Evolutionary conservation across 2,329 filamentous ascomycete species (phyloP).

Genomic region (Trichoderma breve): DNA sequence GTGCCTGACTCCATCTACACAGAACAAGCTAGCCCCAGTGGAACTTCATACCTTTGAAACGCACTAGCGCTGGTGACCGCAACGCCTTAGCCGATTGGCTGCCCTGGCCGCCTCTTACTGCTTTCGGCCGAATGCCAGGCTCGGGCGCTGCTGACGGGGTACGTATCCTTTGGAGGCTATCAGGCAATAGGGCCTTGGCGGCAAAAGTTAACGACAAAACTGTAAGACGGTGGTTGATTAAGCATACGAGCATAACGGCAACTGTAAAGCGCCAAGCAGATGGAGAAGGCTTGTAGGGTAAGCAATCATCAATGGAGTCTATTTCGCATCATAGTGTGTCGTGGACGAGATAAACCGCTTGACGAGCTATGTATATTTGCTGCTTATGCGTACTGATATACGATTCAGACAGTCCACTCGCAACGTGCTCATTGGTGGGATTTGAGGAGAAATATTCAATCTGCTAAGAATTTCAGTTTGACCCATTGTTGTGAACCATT

Average conservation of each 20-base stretch:
- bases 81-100: conserved; percentile 17
- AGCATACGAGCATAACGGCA: conserved; percentile 5
- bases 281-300: not conserved
- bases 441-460: not conserved
- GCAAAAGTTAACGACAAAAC: not conserved
- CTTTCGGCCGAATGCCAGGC: conserved; percentile 3
- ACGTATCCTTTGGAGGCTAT: not conserved
- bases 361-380: not conserved
- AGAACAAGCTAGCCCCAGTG: not conserved
- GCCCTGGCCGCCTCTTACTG: not conserved
- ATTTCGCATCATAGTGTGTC: not conserved
- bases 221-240: not conserved
- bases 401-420: not conserved
- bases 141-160: not conserved
- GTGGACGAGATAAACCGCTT: not conserved
- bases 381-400: not conserved
- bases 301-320: not conserved
- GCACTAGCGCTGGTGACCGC: conserved; percentile 13
- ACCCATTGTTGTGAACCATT: not conserved
- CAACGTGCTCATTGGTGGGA: not conserved
- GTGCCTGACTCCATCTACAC: not conserved
- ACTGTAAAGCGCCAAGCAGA: not conserved
- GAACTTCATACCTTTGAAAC: conserved; percentile 16
- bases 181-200: not conserved
- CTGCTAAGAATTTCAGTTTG: not conserved